Evolutionary conservation across 768 basidiomycete species (phyloP).

Genomic region (Saitozyma podzolica): DNA sequence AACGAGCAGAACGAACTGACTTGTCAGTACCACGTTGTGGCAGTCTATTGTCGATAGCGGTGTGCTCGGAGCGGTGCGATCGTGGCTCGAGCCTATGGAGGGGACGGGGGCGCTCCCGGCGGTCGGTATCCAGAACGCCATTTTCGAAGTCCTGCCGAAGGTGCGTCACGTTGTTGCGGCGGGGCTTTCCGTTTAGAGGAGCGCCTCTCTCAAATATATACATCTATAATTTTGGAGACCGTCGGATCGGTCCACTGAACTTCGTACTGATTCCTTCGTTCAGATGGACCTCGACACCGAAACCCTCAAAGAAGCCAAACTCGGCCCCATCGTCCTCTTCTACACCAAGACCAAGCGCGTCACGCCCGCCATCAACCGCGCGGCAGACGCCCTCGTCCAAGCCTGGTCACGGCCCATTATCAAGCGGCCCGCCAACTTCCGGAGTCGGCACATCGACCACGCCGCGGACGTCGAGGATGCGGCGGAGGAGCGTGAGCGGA

Average conservation of each 20-base stretch:
- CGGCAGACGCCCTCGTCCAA: slow-evolving; percentile 78
- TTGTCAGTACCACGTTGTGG: slow-evolving; percentile 69
- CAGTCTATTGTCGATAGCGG: slow-evolving; percentile 89
- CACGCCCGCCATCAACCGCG: slow-evolving; percentile 73
- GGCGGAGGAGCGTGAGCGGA: neutral
- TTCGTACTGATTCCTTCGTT: neutral
- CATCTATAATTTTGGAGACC: neutral
- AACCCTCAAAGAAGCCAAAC: slow-evolving; percentile 83
- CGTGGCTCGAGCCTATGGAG: slow-evolving; percentile 86
- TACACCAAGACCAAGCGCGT: slow-evolving; percentile 95
- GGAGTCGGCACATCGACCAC: slow-evolving; percentile 12
- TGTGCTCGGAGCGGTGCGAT: slow-evolving; percentile 79
- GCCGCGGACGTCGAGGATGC: slow-evolving; percentile 1
- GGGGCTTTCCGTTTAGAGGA: neutral
- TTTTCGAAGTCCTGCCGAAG: slow-evolving; percentile 76
- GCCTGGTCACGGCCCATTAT: slow-evolving; percentile 50
- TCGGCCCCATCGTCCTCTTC: slow-evolving; percentile 87
- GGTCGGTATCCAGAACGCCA: slow-evolving; percentile 89
- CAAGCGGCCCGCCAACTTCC: slow-evolving; percentile 34
- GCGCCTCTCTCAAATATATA: neutral
- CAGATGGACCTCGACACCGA: slow-evolving; percentile 85
- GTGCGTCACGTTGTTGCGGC: slow-evolving; percentile 30
- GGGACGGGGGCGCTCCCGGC: slow-evolving; percentile 89
- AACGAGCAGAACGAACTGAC: neutral
- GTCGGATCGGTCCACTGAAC: slow-evolving; percentile 8